These are phyloP conservation scores for Beauveria brongniartii DNA, from an alignment of 2,329 filamentous ascomycete genomes.

Conservation along the genomic window DNA sequence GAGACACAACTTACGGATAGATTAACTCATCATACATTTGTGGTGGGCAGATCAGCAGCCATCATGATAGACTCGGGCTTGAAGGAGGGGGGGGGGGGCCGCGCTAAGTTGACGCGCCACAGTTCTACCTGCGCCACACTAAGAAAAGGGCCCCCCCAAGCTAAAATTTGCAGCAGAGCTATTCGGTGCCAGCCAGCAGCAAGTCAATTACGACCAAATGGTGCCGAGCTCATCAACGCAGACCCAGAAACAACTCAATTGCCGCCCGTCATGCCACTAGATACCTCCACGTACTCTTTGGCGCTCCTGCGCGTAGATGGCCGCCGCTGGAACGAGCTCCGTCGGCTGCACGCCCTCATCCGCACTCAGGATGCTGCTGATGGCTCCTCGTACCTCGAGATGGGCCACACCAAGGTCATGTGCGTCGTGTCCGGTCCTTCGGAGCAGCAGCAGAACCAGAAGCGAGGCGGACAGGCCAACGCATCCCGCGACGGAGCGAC, in stretches of 20 bases:
- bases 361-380: constrained; percentile 88
- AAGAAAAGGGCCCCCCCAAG: no score
- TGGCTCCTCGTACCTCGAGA: constrained; percentile 87
- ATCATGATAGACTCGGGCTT: no score
- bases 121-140: no score
- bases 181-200: no score
- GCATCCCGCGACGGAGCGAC: constrained; percentile 40
- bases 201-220: no score
- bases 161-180: no score
- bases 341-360: constrained; percentile 80
- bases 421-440: constrained; percentile 83
- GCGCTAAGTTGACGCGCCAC: no score
- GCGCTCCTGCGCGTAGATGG: constrained; percentile 77
- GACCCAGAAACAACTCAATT: no score
- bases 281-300: constrained; percentile 84
- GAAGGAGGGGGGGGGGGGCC: no score
- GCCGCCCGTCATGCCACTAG: constrained; percentile 65
- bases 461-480: constrained; percentile 31
- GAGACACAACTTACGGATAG: background rate
- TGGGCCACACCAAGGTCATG: constrained; percentile 96
- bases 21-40: no score
- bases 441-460: constrained; percentile 43
- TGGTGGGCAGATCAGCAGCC: no score
- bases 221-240: no score
- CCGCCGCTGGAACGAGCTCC: constrained; percentile 94